A percentile compares a stretch with the other conserved stretches of the same genome.
These are phyloP conservation scores for Triticum timopheevii DNA, from an alignment of 176 grass and related monocot species.

Conservation along the genomic window DNA sequence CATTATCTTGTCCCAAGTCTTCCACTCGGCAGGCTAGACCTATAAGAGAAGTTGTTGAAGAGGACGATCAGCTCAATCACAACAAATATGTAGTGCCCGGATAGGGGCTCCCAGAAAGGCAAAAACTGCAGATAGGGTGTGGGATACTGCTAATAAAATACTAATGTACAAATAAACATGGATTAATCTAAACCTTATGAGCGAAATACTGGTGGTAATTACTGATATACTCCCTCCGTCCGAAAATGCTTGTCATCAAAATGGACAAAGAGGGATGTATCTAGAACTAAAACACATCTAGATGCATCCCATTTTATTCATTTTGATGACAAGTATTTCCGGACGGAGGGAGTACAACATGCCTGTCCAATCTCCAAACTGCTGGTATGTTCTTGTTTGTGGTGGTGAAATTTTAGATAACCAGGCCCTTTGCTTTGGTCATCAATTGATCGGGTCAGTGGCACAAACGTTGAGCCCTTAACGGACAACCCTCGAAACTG, in stretches of 20 bases:
- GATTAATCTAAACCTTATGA: not conserved
- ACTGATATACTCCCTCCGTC: too few relatives aligned
- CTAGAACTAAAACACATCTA: too few relatives aligned
- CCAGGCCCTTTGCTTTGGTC: not conserved
- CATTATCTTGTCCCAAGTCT: constrained; percentile 6
- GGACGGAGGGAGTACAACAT: too few relatives aligned
- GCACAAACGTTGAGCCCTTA: not conserved
- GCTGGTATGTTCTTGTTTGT: not conserved
- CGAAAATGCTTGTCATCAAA: too few relatives aligned
- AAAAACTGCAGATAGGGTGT: not conserved
- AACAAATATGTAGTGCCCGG: not conserved
- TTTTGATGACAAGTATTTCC: too few relatives aligned
- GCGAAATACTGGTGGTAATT: not conserved
- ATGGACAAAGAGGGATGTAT: too few relatives aligned
- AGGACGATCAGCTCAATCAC: not conserved
- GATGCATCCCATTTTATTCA: too few relatives aligned
- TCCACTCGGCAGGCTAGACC: not conserved
- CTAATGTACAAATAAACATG: not conserved
- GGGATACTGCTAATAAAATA: not conserved
- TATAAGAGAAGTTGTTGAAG: not conserved
- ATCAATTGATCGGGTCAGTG: not conserved
- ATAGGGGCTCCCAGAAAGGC: not conserved
- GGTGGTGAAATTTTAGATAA: too few relatives aligned
- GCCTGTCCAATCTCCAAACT: not conserved
- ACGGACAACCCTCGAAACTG: too few relatives aligned